Evolutionary conservation across 805 yeast species (phyloP).

Genomic region (Kodamaea sagamina): DNA sequence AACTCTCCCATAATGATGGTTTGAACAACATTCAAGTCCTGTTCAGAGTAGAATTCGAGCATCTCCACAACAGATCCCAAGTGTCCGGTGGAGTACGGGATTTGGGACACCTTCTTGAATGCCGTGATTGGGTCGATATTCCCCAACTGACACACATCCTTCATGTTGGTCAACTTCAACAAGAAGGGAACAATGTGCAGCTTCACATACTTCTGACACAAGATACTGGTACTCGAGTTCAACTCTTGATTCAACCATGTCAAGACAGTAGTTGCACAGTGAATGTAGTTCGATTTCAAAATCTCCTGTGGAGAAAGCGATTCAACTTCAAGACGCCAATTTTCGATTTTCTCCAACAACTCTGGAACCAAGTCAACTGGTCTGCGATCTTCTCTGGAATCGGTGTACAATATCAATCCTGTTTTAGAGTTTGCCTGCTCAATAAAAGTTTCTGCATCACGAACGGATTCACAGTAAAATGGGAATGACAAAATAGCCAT

Average conservation of each 20-base stretch:
- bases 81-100: conserved; percentile 27
- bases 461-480: conserved; percentile 44
- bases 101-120: conserved; percentile 47
- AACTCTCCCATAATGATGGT: conserved; percentile 65
- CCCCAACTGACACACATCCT: conserved; percentile 79
- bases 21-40: conserved; percentile 48
- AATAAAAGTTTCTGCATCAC: conserved; percentile 42
- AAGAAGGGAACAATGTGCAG: conserved; percentile 66
- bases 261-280: conserved; percentile 63
- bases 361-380: conserved; percentile 40
- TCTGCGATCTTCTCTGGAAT: conserved; percentile 22
- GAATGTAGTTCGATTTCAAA: conserved; percentile 60
- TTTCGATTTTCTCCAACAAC: conserved; percentile 48
- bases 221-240: conserved; percentile 53
- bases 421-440: conserved; percentile 31
- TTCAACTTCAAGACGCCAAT: conserved; percentile 38
- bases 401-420: conserved; percentile 36
- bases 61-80: conserved; percentile 35
- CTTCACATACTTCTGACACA: conserved; percentile 53
- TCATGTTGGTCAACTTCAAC: conserved; percentile 60
- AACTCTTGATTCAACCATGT: conserved; percentile 59
- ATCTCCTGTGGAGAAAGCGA: conserved; percentile 55
- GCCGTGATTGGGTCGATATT: conserved; percentile 54
- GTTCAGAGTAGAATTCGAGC: conserved; percentile 39
- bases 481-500: conserved; percentile 49